Evolutionary conservation across 2,329 filamentous ascomycete species (phyloP).

Genomic region (Neocatenulostroma microsporum): DNA sequence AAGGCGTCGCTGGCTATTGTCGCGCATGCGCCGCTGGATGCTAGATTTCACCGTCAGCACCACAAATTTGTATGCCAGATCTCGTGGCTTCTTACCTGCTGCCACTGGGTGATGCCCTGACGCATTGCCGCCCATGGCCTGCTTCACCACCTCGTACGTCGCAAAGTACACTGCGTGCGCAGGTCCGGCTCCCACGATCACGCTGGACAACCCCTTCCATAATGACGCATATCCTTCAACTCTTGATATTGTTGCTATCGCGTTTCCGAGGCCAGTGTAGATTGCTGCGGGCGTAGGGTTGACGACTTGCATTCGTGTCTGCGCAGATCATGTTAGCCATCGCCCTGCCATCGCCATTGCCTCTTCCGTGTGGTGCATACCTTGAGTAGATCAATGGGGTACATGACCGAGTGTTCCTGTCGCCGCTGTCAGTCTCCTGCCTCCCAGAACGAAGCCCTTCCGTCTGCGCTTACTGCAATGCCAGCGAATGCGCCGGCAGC

Average conservation of each 20-base stretch:
- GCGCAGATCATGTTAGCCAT: slow-evolving; percentile 10
- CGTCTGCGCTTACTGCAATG: slow-evolving; percentile 60
- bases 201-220: slow-evolving; percentile 95
- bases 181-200: slow-evolving; percentile 88
- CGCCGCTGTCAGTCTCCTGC: slow-evolving; percentile 14
- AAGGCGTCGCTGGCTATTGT: slow-evolving; percentile 96
- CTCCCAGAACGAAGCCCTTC: no score
- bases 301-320: slow-evolving; percentile 98
- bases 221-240: slow-evolving; percentile 84
- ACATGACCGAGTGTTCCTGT: slow-evolving; percentile 98
- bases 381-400: slow-evolving; percentile 96
- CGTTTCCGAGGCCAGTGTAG: slow-evolving; percentile 85
- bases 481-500: slow-evolving; percentile 91
- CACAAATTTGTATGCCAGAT: neutral
- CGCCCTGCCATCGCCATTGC: neutral
- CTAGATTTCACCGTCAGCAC: slow-evolving; percentile 47
- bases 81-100: slow-evolving; percentile 55
- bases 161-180: slow-evolving; percentile 98
- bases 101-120: slow-evolving; percentile 86
- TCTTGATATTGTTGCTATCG: slow-evolving; percentile 83
- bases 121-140: slow-evolving; percentile 86
- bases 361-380: slow-evolving; percentile 43
- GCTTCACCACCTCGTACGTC: slow-evolving; percentile 95
- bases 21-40: slow-evolving; percentile 84
- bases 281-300: slow-evolving; percentile 72